Conservation (phyloP, 202 grass and related monocot genomes). For the Zizania palustris region DNA sequence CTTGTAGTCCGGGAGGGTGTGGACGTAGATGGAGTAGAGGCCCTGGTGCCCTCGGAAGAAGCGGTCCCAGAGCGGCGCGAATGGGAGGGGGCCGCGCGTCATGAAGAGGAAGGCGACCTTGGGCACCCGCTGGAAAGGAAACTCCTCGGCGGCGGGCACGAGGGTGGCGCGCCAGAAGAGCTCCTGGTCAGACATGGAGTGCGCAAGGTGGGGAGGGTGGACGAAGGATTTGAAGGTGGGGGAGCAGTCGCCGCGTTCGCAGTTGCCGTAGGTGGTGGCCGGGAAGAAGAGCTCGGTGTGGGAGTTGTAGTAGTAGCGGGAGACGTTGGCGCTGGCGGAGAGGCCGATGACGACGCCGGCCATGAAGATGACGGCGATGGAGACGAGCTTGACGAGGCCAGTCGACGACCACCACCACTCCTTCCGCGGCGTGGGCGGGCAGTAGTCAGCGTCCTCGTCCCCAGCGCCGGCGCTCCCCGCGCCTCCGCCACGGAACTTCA, state of each 20-base stretch:
- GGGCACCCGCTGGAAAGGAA: slow-evolving; percentile 37
- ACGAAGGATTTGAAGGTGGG: slow-evolving; percentile 62
- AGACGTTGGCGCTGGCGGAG: slow-evolving; percentile 62
- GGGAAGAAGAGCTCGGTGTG: slow-evolving; percentile 98
- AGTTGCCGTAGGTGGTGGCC: slow-evolving; percentile 53
- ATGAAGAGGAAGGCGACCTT: slow-evolving; percentile 65
- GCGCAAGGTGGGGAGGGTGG: slow-evolving; percentile 54
- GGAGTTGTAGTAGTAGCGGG: slow-evolving; percentile 72
- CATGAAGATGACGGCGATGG: slow-evolving; percentile 79
- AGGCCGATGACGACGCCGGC: slow-evolving; percentile 80
- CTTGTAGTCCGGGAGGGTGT: slow-evolving; percentile 34
- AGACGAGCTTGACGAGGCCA: slow-evolving; percentile 61
- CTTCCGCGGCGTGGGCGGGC: slow-evolving; percentile 61
- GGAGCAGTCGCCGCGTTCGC: slow-evolving; percentile 55
- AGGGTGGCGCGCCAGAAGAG: slow-evolving; percentile 59
- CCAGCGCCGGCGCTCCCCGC: background rate
- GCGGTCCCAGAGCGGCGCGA: slow-evolving; percentile 49
- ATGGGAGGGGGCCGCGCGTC: slow-evolving; percentile 33
- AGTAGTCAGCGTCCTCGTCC: slow-evolving; percentile 61
- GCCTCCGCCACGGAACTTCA: background rate
- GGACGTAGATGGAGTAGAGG: slow-evolving; percentile 53
- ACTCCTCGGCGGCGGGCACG: slow-evolving; percentile 34
- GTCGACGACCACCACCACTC: slow-evolving; percentile 55
- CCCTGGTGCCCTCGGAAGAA: slow-evolving; percentile 50
- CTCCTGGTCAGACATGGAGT: slow-evolving; percentile 55